These are phyloP conservation scores for Patellifolia procumbens DNA, from an alignment of 179 eudicot genomes.

Conservation along the genomic window DNA sequence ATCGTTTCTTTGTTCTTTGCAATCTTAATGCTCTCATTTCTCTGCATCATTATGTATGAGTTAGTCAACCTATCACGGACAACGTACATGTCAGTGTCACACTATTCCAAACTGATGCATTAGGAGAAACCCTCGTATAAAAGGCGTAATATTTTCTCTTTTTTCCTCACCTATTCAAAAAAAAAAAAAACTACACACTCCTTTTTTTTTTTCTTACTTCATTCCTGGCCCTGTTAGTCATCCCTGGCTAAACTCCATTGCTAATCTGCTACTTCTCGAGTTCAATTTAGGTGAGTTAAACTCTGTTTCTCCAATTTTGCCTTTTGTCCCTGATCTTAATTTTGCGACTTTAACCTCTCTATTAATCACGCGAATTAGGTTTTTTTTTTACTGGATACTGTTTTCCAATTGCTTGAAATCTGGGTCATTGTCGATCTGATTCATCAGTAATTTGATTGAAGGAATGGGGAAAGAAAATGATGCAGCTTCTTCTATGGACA, in stretches of 20 bases:
- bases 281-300: background rate
- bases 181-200: no score
- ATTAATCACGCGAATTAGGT: background rate
- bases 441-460: conserved; percentile 5
- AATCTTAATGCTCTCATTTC: no score
- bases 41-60: no score
- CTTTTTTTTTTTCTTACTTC: no score
- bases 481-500: conserved; percentile 58
- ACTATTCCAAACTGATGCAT: no score
- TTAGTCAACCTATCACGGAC: no score
- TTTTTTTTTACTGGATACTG: background rate
- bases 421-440: conserved; percentile 2
- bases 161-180: no score
- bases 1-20: no score
- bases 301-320: background rate
- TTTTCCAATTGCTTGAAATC: conserved; percentile 1
- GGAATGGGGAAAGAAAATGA: conserved; percentile 61
- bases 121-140: no score
- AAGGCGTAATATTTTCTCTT: no score
- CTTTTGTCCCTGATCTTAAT: background rate
- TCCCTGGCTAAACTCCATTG: background rate
- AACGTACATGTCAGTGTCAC: no score
- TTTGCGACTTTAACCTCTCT: background rate
- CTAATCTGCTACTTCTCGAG: background rate
- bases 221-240: background rate